Conservation (phyloP, 2,329 filamentous ascomycete genomes). For the Thelonectria olida region DNA sequence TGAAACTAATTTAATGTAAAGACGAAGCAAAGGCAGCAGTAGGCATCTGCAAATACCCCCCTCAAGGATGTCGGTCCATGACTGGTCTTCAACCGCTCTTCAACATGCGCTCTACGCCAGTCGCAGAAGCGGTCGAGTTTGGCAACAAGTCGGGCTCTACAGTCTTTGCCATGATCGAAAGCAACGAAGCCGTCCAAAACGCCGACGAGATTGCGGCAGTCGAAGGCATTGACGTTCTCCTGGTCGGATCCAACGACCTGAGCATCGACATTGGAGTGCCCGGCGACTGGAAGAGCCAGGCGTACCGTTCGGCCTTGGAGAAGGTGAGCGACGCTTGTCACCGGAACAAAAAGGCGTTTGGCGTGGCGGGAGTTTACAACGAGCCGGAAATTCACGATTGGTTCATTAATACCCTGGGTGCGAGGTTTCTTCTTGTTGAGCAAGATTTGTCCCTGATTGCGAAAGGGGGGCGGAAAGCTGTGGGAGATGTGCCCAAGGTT, state of each 20-base stretch:
- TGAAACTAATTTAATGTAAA: slow-evolving; percentile 29
- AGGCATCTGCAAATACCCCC: slow-evolving; percentile 44
- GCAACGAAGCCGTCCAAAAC: slow-evolving; percentile 31
- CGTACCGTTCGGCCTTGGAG: slow-evolving; percentile 21
- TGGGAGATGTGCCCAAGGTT: slow-evolving; percentile 9
- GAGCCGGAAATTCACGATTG: slow-evolving; percentile 21
- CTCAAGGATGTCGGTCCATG: slow-evolving; percentile 36
- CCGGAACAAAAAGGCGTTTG: slow-evolving; percentile 22
- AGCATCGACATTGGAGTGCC: slow-evolving; percentile 27
- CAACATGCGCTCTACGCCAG: slow-evolving; percentile 24
- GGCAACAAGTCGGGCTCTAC: slow-evolving; percentile 36
- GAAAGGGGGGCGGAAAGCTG: slow-evolving; percentile 11
- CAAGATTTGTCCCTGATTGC: slow-evolving; percentile 27
- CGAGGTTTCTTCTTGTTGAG: slow-evolving; percentile 23
- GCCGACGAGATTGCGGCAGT: slow-evolving; percentile 44
- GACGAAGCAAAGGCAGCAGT: slow-evolving; percentile 55
- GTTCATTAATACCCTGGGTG: slow-evolving; percentile 23
- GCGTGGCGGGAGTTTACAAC: slow-evolving; percentile 28
- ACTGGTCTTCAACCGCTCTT: slow-evolving; percentile 36
- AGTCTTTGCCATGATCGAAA: slow-evolving; percentile 42
- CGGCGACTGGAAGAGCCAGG: slow-evolving; percentile 16
- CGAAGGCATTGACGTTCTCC: slow-evolving; percentile 41
- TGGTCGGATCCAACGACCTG: slow-evolving; percentile 45
- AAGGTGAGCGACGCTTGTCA: slow-evolving; percentile 22
- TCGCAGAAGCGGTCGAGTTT: slow-evolving; percentile 24